Conservation (phyloP, 768 basidiomycete genomes). For the Hysterangium stoloniferum region DNA sequence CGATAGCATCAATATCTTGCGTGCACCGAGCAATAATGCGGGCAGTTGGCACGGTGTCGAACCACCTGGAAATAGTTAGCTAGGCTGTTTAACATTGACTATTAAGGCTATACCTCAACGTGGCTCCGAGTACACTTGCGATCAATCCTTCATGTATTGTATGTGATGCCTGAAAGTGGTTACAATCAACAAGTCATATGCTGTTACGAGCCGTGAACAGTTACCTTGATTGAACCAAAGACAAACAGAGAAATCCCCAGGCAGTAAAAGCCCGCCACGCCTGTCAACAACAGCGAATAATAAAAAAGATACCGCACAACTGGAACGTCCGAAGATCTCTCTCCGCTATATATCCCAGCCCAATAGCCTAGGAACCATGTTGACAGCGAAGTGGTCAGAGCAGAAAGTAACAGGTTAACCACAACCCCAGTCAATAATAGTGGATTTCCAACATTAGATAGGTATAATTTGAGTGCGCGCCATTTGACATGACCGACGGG, state of each 20-base stretch:
- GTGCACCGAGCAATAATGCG: conserved; percentile 21
- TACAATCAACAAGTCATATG: neutral
- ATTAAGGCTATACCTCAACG: conserved; percentile 9
- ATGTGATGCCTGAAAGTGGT: neutral
- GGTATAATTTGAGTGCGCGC: conserved; percentile 11
- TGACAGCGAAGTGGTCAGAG: conserved; percentile 10
- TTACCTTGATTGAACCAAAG: neutral
- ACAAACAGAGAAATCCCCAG: neutral
- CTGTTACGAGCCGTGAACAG: no score
- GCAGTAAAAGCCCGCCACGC: neutral
- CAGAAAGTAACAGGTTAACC: conserved; percentile 3
- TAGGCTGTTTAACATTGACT: neutral
- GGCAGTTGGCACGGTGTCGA: conserved; percentile 18
- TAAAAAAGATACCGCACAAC: conserved; percentile 11
- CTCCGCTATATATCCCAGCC: conserved; percentile 7
- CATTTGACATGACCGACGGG: conserved; percentile 17
- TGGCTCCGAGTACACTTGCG: conserved; percentile 9
- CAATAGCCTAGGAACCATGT: conserved; percentile 6
- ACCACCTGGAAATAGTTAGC: conserved; percentile 10
- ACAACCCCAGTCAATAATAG: conserved; percentile 5
- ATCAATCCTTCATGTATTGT: conserved; percentile 8
- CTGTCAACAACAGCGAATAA: neutral
- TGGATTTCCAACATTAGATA: neutral
- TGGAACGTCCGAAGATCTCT: conserved; percentile 5
- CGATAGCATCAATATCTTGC: conserved; percentile 15